Base-by-base conservation (phyloP, 2,329 filamentous ascomycete species). In the Corynespora cassiicola region DNA sequence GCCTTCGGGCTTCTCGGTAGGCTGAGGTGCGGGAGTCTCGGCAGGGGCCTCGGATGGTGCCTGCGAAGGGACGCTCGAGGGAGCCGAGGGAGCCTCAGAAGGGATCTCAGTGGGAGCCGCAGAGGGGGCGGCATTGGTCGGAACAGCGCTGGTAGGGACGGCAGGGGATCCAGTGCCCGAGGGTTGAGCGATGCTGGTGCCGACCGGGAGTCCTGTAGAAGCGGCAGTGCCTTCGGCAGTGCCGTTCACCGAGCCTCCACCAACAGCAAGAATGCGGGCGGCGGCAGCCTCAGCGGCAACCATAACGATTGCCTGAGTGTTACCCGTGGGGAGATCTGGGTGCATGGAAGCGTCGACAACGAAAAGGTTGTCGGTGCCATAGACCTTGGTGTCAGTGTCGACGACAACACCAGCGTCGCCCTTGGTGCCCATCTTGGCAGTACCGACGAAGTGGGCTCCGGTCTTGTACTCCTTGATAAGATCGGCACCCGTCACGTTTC, bases 271-370 rank as follows among this genome's bases (percentile, higher is more conserved):
- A 45, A 76, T 75, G 52, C 64, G 74, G 56, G 72, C 70, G 3
- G 75, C 73, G 5, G 80, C 80, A 26, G 75, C 74, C 71, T 86
- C 83, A 10, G 81, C 76, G 12, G 75, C 79, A 26, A 80, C 72
- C 50, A 85, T 79, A 51, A 87, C 80, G 24, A 81, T 77, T 1
- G 82, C 78, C 31, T 81, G 79, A 2, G 85, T 86, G 66, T 89
- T 89, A 12, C 83, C 81, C 1, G 82, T 83, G 3, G 83, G 76
- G 51, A 87, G 79, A 47, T 85, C 85, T 0, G 85, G 84, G 69
- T 87, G 85, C 16, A 75, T 69, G 0, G 66, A 71, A 1, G 69
- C 72, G 42, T 75, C 73, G 2, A 75, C 73, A 1, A 75, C 71
- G 31, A 73, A 68, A 5, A 75, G 52, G 22, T 73, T 73, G 29